These are phyloP conservation scores for Gossypium bickii DNA, from an alignment of 345 rosid genomes.

Conservation along the genomic window DNA sequence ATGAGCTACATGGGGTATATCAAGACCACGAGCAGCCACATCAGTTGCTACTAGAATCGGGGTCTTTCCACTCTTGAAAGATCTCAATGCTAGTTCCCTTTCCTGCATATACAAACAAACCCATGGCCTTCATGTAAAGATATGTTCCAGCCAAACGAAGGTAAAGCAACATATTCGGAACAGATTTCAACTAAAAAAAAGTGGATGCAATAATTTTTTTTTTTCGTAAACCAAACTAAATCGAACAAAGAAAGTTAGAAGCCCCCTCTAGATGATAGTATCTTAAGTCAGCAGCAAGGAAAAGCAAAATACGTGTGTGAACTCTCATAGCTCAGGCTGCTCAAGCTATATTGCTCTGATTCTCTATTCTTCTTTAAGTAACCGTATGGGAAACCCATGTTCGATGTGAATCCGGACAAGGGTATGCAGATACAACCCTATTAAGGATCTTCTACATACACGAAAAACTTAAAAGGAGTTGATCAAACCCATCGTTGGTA, in stretches of 20 bases:
- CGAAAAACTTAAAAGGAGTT: neutral
- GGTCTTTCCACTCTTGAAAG: conserved; percentile 84
- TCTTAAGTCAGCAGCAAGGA: neutral
- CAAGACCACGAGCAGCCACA: conserved; percentile 95
- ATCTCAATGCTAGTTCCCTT: conserved; percentile 80
- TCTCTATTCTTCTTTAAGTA: neutral
- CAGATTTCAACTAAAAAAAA: neutral
- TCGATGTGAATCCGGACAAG: neutral
- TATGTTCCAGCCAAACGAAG: neutral
- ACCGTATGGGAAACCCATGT: neutral
- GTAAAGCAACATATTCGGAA: neutral
- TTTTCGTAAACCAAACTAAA: neutral
- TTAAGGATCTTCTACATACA: neutral
- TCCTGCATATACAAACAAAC: conserved; percentile 46
- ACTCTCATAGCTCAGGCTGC: neutral
- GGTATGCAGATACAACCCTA: neutral
- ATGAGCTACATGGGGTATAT: conserved; percentile 92
- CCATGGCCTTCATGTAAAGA: neutral
- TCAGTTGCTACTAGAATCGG: conserved; percentile 98
- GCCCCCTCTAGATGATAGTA: neutral
- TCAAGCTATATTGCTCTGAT: neutral
- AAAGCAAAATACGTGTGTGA: neutral
- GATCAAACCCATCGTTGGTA: neutral
- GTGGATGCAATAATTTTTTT: too few species aligned
- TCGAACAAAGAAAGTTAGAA: neutral